phyloP scores from a whole-genome alignment of 345 rosid species.

The Gossypium bickii region DNA sequence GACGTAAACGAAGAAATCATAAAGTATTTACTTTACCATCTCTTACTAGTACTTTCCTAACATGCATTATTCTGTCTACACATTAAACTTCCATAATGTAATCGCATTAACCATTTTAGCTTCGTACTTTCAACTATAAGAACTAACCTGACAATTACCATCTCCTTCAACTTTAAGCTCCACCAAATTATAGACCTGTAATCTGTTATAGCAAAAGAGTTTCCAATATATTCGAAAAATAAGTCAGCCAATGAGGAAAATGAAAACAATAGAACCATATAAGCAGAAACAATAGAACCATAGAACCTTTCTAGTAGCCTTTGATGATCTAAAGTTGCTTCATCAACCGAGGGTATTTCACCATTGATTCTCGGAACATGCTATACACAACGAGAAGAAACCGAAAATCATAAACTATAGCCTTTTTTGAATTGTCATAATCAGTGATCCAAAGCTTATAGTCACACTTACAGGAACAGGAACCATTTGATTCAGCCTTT shows the following conservation, averaged over 20 bases:
- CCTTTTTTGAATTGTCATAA: background rate
- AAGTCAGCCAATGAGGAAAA: background rate
- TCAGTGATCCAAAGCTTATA: background rate
- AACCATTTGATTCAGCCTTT: slow-evolving; percentile 61
- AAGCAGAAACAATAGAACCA: background rate
- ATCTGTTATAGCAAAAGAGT: slow-evolving; percentile 22
- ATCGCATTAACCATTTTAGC: background rate
- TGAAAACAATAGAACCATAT: background rate
- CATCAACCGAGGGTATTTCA: slow-evolving; percentile 58
- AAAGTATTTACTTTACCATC: background rate
- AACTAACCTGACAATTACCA: slow-evolving; percentile 71
- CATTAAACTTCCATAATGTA: background rate
- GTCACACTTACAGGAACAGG: slow-evolving; percentile 60
- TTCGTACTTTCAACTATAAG: background rate
- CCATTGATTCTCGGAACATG: slow-evolving; percentile 61
- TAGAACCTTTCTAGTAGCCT: slow-evolving; percentile 55
- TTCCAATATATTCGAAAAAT: background rate
- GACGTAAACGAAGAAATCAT: background rate
- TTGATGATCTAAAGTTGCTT: slow-evolving; percentile 59
- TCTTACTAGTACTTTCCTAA: background rate
- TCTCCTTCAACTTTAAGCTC: slow-evolving; percentile 69
- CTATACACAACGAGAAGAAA: slow-evolving; percentile 29
- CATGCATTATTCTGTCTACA: background rate
- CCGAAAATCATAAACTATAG: background rate
- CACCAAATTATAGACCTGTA: slow-evolving; percentile 48